Conservation (phyloP, 2,329 filamentous ascomycete species). For the Trichocomaceae sp. region DNA sequence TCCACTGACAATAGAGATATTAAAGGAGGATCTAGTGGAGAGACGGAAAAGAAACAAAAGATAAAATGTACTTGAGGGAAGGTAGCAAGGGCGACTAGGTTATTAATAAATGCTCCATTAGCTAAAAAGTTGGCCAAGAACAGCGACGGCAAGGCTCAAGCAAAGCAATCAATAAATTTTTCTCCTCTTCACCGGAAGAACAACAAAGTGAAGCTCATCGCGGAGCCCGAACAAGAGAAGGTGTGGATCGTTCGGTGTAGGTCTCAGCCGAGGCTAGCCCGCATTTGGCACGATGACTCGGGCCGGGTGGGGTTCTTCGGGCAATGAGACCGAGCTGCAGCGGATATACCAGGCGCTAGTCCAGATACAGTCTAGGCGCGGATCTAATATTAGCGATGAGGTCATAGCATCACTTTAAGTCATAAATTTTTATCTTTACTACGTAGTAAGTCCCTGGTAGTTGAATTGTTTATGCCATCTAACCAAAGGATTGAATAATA, state of each 20-base stretch:
- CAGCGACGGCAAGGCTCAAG: neutral
- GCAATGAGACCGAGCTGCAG: neutral
- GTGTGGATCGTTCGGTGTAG: neutral
- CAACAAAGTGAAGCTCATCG: neutral
- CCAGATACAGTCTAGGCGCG: neutral
- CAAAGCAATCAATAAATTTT: neutral
- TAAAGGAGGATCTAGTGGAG: neutral
- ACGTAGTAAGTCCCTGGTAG: too few species aligned
- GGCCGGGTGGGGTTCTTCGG: neutral
- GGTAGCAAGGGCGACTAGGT: neutral
- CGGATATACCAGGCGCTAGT: neutral
- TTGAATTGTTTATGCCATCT: slow-evolving; percentile 50
- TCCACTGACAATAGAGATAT: neutral
- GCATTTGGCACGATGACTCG: neutral
- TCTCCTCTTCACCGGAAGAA: neutral
- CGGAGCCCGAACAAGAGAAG: neutral
- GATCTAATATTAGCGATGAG: neutral
- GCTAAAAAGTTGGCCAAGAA: neutral
- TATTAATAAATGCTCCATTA: neutral
- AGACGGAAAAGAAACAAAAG: neutral
- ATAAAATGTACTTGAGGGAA: neutral
- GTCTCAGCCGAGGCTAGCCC: neutral
- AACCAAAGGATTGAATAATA: slow-evolving; percentile 54
- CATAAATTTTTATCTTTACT: too few species aligned
- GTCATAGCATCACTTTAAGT: neutral